phyloP scores from a whole-genome alignment of 345 rosid species.

The Rhizophora apiculata region DNA sequence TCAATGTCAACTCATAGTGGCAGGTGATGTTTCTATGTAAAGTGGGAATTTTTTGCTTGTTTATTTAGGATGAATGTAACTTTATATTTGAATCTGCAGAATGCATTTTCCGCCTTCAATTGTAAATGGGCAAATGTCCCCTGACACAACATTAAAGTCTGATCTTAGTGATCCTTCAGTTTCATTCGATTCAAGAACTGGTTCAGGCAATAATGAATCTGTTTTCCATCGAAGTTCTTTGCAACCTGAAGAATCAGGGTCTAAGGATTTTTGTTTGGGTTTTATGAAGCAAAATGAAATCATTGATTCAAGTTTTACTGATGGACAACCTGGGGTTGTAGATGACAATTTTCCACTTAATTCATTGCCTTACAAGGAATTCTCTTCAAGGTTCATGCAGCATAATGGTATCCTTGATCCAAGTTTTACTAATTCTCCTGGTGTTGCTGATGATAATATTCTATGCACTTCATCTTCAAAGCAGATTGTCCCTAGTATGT shows the following conservation, averaged over 20 bases:
- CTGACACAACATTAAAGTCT: conserved; percentile 50
- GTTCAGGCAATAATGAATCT: conserved; percentile 55
- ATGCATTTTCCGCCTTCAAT: conserved; percentile 46
- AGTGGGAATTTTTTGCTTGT: not conserved
- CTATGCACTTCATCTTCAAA: conserved; percentile 38
- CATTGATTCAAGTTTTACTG: conserved; percentile 40
- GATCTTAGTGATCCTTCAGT: conserved; percentile 48
- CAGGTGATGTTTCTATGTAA: conserved; percentile 47
- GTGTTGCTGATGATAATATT: conserved; percentile 27
- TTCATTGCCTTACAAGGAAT: conserved; percentile 18
- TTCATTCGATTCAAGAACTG: conserved; percentile 59
- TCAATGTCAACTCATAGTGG: conserved; percentile 44
- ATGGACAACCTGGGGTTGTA: conserved; percentile 33
- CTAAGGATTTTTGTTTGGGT: conserved; percentile 42
- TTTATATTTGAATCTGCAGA: conserved; percentile 42
- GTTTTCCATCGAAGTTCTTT: conserved; percentile 42
- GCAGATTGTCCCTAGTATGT: conserved; percentile 36
- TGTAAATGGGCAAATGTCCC: conserved; percentile 34
- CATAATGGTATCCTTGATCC: conserved; percentile 39
- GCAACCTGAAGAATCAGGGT: conserved; percentile 44
- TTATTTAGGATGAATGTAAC: conserved; percentile 17
- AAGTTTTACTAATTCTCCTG: conserved; percentile 35
- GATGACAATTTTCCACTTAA: conserved; percentile 26
- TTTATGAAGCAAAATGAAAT: conserved; percentile 36
- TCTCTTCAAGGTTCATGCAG: conserved; percentile 40